Evolutionary conservation across 352 stramenopile genomes (phyloP).

Genomic region (Aphanomyces invadans): DNA sequence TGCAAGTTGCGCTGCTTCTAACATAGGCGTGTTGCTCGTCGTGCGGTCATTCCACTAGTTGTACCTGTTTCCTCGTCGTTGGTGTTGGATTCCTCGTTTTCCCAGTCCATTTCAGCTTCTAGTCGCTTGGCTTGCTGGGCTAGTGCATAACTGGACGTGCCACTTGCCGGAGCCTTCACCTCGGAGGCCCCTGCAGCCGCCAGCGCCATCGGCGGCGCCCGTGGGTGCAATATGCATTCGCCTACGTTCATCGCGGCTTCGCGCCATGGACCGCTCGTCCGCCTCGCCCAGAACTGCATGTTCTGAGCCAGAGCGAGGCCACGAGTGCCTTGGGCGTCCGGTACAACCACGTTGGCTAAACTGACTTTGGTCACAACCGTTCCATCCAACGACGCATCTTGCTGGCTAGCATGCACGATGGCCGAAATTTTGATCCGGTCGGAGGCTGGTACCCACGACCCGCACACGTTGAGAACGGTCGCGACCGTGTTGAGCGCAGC

Average conservation of each 20-base stretch:
- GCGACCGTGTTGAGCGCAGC: slow-evolving; percentile 46
- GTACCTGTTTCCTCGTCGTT: slow-evolving; percentile 26
- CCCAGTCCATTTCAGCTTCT: slow-evolving; percentile 33
- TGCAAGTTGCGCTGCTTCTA: slow-evolving; percentile 15
- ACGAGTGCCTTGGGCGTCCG: slow-evolving; percentile 46
- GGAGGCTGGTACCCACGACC: slow-evolving; percentile 36
- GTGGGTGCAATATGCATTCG: slow-evolving; percentile 64
- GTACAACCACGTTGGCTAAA: slow-evolving; percentile 45
- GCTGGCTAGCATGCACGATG: neutral
- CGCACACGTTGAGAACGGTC: slow-evolving; percentile 50
- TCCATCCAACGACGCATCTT: neutral
- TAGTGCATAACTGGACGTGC: neutral
- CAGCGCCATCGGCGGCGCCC: slow-evolving; percentile 57
- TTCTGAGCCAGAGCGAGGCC: slow-evolving; percentile 45
- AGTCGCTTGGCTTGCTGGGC: slow-evolving; percentile 28
- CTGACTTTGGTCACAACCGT: slow-evolving; percentile 29
- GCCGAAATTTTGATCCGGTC: neutral
- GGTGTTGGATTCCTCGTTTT: slow-evolving; percentile 22
- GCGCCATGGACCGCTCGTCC: slow-evolving; percentile 26
- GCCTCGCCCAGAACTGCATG: slow-evolving; percentile 42
- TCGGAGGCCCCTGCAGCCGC: slow-evolving; percentile 26
- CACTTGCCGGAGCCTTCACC: neutral
- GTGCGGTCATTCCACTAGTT: no score
- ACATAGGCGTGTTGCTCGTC: no score
- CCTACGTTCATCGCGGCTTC: slow-evolving; percentile 46